Conservation (phyloP, 176 grass and related monocot species). For the Cymbopogon citratus region DNA sequence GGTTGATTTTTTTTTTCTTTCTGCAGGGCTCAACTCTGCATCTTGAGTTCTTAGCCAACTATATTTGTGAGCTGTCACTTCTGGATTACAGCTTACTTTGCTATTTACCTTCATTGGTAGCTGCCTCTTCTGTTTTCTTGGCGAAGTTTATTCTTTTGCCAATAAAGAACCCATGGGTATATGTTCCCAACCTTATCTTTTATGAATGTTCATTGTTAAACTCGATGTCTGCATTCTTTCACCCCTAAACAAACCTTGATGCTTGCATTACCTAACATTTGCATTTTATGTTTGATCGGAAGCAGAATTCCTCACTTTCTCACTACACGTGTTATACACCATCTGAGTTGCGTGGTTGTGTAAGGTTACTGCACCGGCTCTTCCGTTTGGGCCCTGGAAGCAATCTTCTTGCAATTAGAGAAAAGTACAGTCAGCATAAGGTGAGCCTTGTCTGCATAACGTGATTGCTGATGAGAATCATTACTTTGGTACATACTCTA, state of each 20-base stretch:
- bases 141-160: slow-evolving; percentile 81
- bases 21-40: slow-evolving; percentile 50
- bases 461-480: slow-evolving; percentile 2
- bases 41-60: slow-evolving; percentile 81
- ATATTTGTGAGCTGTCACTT: slow-evolving; percentile 82
- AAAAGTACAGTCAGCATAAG: slow-evolving; percentile 96
- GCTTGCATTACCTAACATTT: slow-evolving; percentile 1
- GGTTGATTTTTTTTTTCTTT: slow-evolving; percentile 20
- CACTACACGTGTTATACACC: slow-evolving; percentile 73
- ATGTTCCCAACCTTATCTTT: slow-evolving; percentile 15
- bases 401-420: slow-evolving; percentile 71
- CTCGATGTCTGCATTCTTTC: neutral
- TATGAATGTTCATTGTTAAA: neutral
- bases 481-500: slow-evolving; percentile 1
- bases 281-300: neutral
- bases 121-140: slow-evolving; percentile 78
- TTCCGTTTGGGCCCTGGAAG: slow-evolving; percentile 54
- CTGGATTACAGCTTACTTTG: slow-evolving; percentile 84
- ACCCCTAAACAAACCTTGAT: neutral
- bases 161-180: slow-evolving; percentile 77
- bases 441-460: slow-evolving; percentile 29
- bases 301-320: slow-evolving; percentile 67
- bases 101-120: slow-evolving; percentile 72
- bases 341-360: slow-evolving; percentile 57
- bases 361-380: slow-evolving; percentile 56